Base-by-base conservation (phyloP, 1,284 basidiomycete species). In the Irpex lacteus region DNA sequence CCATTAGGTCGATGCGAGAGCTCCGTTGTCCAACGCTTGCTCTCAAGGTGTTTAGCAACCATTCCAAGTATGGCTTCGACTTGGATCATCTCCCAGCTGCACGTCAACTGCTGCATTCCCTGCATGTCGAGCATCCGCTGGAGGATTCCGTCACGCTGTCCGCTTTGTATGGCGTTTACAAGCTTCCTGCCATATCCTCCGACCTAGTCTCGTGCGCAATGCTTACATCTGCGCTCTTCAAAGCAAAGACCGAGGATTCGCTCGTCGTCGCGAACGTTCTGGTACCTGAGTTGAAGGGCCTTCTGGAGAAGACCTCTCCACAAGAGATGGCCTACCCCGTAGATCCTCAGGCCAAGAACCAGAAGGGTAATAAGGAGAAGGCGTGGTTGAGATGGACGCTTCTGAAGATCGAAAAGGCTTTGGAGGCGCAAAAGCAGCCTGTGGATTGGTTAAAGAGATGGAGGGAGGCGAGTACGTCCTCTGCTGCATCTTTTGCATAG, bases 121-220 rank as follows among this genome's bases (percentile, higher is more conserved):
- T 90, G 3, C 82, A 85, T 67, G 66, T 74, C 50, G 69, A 79
- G 13, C 73, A 81, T 62, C 79, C 84, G 2, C 71, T 88, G 36
- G 73, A 81, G 19, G 77, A 84, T 62, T 72, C 81, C 47, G 75
- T 87, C 65, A 76, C 83, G 9, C 68, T 77, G 56, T 75, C 82
- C 4, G 80, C 85, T 3, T 80, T 89, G 2, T 87, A 83, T 70
- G 72, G 79, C 59, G 71, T 83, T 5, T 85, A 86, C 71, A 74
- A 76, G 19, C 81, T 90, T 11, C 79, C 84, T 0, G 79, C 82
- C 0, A 76, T 85, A 50, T 77, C 82, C 2, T 68, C 79, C 19
- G 88, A 91, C 73, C 79, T 85, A n/a, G 73, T 82, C 4, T 82
- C 82, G 9, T 86, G 82, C 60, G 77, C 87, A 3, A 80, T 90